Evolutionary conservation across 1,284 basidiomycete genomes (phyloP).

Genomic region (Rhodotorula sp.): DNA sequence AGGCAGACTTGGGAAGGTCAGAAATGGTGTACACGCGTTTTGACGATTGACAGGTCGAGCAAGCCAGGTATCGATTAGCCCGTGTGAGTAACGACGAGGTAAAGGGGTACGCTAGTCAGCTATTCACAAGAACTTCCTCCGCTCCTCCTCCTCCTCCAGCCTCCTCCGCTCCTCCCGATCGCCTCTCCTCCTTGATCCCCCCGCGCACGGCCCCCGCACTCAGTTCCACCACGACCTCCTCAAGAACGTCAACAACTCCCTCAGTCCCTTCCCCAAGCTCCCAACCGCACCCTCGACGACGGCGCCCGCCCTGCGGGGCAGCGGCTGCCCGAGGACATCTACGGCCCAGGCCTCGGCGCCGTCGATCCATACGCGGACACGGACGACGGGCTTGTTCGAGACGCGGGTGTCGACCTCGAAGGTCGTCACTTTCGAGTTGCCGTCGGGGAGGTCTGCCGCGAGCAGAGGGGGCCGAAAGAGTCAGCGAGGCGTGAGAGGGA

Average conservation of each 20-base stretch:
- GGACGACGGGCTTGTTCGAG: slow-evolving; percentile 59
- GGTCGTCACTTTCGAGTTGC: slow-evolving; percentile 58
- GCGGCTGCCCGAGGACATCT: slow-evolving; percentile 48
- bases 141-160: neutral
- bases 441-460: slow-evolving; percentile 45
- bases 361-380: slow-evolving; percentile 65
- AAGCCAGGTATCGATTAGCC: too few species aligned
- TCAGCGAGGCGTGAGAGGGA: neutral
- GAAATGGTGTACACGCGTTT: too few species aligned
- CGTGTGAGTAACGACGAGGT: too few species aligned
- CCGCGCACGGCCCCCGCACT: neutral
- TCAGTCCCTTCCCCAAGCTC: slow-evolving; percentile 19
- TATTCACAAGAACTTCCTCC: too few species aligned
- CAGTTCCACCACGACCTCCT: slow-evolving; percentile 21
- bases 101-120: too few species aligned
- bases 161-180: neutral
- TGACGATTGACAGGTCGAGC: too few species aligned
- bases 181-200: neutral
- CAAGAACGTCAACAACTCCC: slow-evolving; percentile 25
- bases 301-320: slow-evolving; percentile 26
- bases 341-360: slow-evolving; percentile 64
- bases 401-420: slow-evolving; percentile 73
- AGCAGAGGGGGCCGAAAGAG: slow-evolving; percentile 53
- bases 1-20: too few species aligned
- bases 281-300: slow-evolving; percentile 44